Evolutionary conservation across 2,329 filamentous ascomycete species (phyloP).

Genomic region (Fusarium multiceps): DNA sequence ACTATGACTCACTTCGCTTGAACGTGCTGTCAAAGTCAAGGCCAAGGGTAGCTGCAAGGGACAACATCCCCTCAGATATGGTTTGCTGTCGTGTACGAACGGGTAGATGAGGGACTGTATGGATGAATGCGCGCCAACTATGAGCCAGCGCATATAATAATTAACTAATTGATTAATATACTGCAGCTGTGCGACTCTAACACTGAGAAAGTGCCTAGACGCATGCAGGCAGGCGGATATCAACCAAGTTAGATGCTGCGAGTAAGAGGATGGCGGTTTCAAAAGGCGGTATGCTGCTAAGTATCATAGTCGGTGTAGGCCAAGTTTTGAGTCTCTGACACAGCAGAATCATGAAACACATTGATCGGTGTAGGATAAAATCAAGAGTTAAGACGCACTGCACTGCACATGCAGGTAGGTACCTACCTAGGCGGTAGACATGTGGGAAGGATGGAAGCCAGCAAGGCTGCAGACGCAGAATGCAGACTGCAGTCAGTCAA

Average conservation of each 20-base stretch:
- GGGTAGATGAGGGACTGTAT: constrained; percentile 25
- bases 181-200: constrained; percentile 4
- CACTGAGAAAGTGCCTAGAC: constrained; percentile 17
- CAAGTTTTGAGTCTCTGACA: neutral
- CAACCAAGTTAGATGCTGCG: constrained; percentile 7
- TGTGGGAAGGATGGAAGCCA: constrained; percentile 12
- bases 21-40: constrained; percentile 1
- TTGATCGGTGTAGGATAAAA: constrained; percentile 36
- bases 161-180: neutral
- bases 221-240: constrained; percentile 2
- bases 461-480: constrained; percentile 26
- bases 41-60: constrained; percentile 36
- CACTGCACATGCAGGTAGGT: constrained; percentile 17
- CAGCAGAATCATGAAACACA: constrained; percentile 30
- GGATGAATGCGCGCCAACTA: constrained; percentile 25
- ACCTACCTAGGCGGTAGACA: constrained; percentile 12
- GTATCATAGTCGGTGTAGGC: constrained; percentile 34
- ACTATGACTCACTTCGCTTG: constrained; percentile 14
- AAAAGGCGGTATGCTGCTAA: constrained; percentile 39
- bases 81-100: constrained; percentile 36
- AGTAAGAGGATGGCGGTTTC: constrained; percentile 29
- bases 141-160: constrained; percentile 19
- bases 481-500: neutral
- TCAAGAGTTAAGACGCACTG: constrained; percentile 1
- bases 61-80: constrained; percentile 12